phyloP scores from a whole-genome alignment of 495 filamentous ascomycete genomes.

The Aspergillus olivimuriae region DNA sequence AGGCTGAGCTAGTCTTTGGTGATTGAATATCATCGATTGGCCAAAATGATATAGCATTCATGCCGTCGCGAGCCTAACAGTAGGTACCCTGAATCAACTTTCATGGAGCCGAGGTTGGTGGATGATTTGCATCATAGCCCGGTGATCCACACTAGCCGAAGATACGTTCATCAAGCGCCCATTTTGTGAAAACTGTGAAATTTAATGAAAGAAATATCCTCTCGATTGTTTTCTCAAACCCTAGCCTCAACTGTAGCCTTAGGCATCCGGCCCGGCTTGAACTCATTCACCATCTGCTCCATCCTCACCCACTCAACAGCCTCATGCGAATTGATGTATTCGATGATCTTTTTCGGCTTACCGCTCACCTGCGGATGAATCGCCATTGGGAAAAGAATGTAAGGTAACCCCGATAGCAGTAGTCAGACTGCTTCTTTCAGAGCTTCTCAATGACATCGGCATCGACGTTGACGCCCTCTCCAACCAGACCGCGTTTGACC shows the following conservation, averaged over 20 bases:
- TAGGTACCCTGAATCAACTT: too few relatives aligned
- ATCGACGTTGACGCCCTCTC: slow-evolving; percentile 57
- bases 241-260: neutral
- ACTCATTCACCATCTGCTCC: neutral
- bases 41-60: too few relatives aligned
- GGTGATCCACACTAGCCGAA: too few relatives aligned
- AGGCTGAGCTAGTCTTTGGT: too few relatives aligned
- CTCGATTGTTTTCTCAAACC: too few relatives aligned
- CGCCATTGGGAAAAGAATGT: slow-evolving; percentile 49
- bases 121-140: too few relatives aligned
- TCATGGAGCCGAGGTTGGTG: too few relatives aligned
- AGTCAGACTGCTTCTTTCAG: slow-evolving; percentile 56
- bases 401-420: slow-evolving; percentile 55
- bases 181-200: too few relatives aligned
- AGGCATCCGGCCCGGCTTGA: neutral
- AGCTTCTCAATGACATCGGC: slow-evolving; percentile 51
- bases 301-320: neutral
- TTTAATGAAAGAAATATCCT: too few relatives aligned
- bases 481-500: slow-evolving; percentile 48
- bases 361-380: neutral
- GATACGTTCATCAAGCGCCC: too few relatives aligned
- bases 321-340: neutral
- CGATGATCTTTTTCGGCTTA: neutral
- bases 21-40: too few relatives aligned
- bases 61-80: too few relatives aligned